Evolutionary conservation across 2,329 filamentous ascomycete genomes (phyloP).

Genomic region (Xylariaceae sp.): DNA sequence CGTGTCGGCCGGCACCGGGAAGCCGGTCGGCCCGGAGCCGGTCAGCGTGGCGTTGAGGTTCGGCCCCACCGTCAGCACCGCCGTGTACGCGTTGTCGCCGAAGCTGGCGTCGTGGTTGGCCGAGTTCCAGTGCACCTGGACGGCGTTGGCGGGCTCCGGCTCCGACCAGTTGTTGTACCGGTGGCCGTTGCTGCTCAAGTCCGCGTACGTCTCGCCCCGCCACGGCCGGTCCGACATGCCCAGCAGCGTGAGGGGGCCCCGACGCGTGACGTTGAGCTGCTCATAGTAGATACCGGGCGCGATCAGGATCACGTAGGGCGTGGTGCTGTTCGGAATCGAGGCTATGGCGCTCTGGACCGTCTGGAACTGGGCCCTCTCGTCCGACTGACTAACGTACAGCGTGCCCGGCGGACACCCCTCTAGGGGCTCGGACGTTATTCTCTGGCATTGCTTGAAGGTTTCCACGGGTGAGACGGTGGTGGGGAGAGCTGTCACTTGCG

Average conservation of each 20-base stretch:
- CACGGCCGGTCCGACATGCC: conserved; percentile 44
- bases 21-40: conserved; percentile 54
- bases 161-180: conserved; percentile 39
- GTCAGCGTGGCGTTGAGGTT: conserved; percentile 56
- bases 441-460: conserved; percentile 25
- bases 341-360: conserved; percentile 34
- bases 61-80: conserved; percentile 54
- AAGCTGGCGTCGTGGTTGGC: conserved; percentile 41
- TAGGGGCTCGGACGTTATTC: conserved; percentile 25
- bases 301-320: conserved; percentile 48
- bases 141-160: conserved; percentile 31
- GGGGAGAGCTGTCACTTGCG: too few species aligned
- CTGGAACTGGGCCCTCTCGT: conserved; percentile 27
- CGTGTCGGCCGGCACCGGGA: conserved; percentile 50
- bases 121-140: conserved; percentile 51
- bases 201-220: conserved; percentile 19
- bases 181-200: conserved; percentile 13
- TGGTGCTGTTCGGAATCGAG: conserved; percentile 32
- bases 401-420: conserved; percentile 32
- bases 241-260: conserved; percentile 52
- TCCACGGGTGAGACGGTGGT: too few species aligned
- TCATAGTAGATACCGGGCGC: conserved; percentile 54
- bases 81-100: conserved; percentile 55
- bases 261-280: conserved; percentile 57
- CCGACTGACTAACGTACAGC: conserved; percentile 32